Conservation (phyloP, 805 yeast species). For the Candida qinlingensis region DNA sequence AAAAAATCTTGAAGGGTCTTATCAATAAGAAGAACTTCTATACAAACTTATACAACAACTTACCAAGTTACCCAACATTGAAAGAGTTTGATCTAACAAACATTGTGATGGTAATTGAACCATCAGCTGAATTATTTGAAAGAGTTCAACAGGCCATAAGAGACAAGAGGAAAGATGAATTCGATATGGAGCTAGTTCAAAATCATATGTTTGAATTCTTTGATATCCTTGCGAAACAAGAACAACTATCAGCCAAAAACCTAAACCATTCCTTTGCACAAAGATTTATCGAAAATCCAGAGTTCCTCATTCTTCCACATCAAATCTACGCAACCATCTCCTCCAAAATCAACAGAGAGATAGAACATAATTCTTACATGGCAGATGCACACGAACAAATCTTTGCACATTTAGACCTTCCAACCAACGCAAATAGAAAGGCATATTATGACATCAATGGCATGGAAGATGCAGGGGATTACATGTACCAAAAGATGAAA, state of each 20-base stretch:
- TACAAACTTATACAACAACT: constrained; percentile 30
- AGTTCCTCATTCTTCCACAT: constrained; percentile 43
- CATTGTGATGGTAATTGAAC: constrained; percentile 56
- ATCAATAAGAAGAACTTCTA: constrained; percentile 14
- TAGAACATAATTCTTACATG: constrained; percentile 35
- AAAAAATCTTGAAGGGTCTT: not conserved
- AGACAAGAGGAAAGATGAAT: constrained; percentile 32
- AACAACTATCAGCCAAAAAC: not conserved
- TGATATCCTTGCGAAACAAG: constrained; percentile 14
- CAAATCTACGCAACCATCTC: constrained; percentile 44
- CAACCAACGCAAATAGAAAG: constrained; percentile 11
- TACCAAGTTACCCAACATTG: constrained; percentile 31
- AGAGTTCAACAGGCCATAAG: constrained; percentile 20
- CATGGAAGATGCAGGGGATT: constrained; percentile 14
- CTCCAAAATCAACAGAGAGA: constrained; percentile 38
- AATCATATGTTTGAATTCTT: constrained; percentile 31
- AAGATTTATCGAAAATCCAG: constrained; percentile 16
- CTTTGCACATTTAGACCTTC: constrained; percentile 20
- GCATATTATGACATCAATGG: constrained; percentile 16
- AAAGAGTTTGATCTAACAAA: constrained; percentile 32
- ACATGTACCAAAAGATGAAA: constrained; percentile 29
- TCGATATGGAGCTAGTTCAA: constrained; percentile 49
- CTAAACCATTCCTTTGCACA: constrained; percentile 7
- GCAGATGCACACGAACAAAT: constrained; percentile 41
- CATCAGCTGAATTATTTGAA: constrained; percentile 29